These are phyloP conservation scores for Arabidopsis suecica DNA, from an alignment of 345 rosid genomes.

Conservation along the genomic window DNA sequence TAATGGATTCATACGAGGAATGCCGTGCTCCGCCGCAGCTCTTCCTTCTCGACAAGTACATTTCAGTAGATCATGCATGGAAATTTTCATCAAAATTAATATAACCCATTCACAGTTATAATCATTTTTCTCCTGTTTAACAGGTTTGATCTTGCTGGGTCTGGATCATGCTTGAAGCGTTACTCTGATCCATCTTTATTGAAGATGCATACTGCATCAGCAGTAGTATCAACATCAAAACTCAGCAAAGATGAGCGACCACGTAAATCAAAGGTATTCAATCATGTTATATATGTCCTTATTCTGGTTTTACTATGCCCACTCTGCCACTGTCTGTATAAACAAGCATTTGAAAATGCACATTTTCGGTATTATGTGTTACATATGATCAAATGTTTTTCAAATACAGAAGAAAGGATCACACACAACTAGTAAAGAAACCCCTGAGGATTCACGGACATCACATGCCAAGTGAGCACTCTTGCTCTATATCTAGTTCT, in stretches of 20 bases:
- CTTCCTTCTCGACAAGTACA: slow-evolving; percentile 91
- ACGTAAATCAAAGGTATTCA: slow-evolving; percentile 70
- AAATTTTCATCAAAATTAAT: not conserved
- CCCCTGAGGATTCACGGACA: slow-evolving; percentile 54
- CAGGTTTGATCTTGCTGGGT: slow-evolving; percentile 94
- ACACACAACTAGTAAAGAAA: slow-evolving; percentile 65
- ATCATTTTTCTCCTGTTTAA: slow-evolving; percentile 2
- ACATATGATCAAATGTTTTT: slow-evolving; percentile 27
- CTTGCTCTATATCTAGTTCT: slow-evolving; percentile 27
- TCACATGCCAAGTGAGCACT: slow-evolving; percentile 83
- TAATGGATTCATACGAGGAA: slow-evolving; percentile 91
- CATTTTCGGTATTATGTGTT: slow-evolving; percentile 12
- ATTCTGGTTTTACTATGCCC: slow-evolving; percentile 13
- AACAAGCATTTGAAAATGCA: slow-evolving; percentile 13
- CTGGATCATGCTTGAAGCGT: slow-evolving; percentile 93
- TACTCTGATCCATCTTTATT: slow-evolving; percentile 91
- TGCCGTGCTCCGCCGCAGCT: slow-evolving; percentile 78
- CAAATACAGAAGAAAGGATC: slow-evolving; percentile 72
- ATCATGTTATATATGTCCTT: not conserved
- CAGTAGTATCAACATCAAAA: slow-evolving; percentile 29
- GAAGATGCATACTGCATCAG: slow-evolving; percentile 52
- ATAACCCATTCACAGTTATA: not conserved
- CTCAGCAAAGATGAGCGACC: slow-evolving; percentile 55
- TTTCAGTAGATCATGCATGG: slow-evolving; percentile 1
- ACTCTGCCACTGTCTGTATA: not conserved